These are phyloP conservation scores for Tylopilus plumbeoviolaceoides DNA, from an alignment of 768 basidiomycete species.

Conservation along the genomic window DNA sequence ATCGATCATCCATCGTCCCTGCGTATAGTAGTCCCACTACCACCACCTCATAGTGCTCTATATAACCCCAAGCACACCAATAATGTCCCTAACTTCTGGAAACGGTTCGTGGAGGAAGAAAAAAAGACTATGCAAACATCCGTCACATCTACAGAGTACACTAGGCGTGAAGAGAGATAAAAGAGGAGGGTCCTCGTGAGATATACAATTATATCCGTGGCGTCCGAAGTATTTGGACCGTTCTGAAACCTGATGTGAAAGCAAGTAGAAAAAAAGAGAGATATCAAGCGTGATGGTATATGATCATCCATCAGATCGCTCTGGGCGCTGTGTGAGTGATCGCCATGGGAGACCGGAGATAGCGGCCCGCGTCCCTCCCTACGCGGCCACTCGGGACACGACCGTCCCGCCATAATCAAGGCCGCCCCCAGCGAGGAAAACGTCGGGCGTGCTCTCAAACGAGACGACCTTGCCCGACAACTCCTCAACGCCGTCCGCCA, in stretches of 20 bases:
- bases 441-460: slow-evolving; percentile 34
- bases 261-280: neutral
- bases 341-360: neutral
- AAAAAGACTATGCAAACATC: neutral
- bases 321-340: neutral
- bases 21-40: too few relatives aligned
- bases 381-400: slow-evolving; percentile 34
- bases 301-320: neutral
- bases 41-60: too few relatives aligned
- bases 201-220: slow-evolving; percentile 10
- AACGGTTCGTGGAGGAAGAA: neutral
- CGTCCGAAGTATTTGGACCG: slow-evolving; percentile 10
- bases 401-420: slow-evolving; percentile 33
- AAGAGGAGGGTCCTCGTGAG: neutral
- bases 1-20: too few relatives aligned
- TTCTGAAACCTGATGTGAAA: too few relatives aligned
- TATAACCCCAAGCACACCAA: neutral
- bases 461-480: slow-evolving; percentile 28
- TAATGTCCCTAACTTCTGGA: neutral
- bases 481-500: slow-evolving; percentile 15
- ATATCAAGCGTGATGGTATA: neutral
- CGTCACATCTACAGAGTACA: slow-evolving; percentile 11
- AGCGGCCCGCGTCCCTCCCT: neutral
- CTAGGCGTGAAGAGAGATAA: neutral
- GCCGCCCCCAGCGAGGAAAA: slow-evolving; percentile 26